These are phyloP conservation scores for Hymenoscyphus scutula DNA, from an alignment of 2,329 filamentous ascomycete genomes.

Conservation along the genomic window DNA sequence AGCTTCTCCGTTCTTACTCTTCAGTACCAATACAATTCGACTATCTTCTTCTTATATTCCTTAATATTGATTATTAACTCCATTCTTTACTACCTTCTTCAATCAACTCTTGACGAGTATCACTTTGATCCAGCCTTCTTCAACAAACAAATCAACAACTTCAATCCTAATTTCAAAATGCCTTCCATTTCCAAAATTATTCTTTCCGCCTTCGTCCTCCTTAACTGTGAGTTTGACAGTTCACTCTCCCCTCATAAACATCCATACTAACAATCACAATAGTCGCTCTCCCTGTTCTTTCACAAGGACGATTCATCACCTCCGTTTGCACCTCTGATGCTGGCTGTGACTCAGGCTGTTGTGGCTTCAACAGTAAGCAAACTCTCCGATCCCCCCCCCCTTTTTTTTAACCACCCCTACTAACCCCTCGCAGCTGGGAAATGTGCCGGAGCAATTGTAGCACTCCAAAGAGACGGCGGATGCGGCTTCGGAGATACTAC, in stretches of 20 bases:
- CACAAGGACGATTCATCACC: constrained; percentile 18
- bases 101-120: constrained; percentile 1
- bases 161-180: constrained; percentile 10
- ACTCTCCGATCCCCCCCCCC: too few relatives aligned
- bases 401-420: too few relatives aligned
- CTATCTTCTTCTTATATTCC: constrained; percentile 5
- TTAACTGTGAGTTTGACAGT: constrained; percentile 8
- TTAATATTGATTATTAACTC: constrained; percentile 11
- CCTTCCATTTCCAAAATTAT: constrained; percentile 9
- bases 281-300: constrained; percentile 8
- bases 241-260: neutral
- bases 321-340: constrained; percentile 16
- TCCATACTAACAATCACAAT: neutral
- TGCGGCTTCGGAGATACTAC: constrained; percentile 34
- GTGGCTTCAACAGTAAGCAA: constrained; percentile 17
- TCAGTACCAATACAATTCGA: neutral
- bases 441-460: constrained; percentile 37
- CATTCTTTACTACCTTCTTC: constrained; percentile 7
- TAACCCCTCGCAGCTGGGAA: constrained; percentile 21
- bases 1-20: neutral
- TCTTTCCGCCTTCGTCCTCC: constrained; percentile 12
- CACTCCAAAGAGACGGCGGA: constrained; percentile 37
- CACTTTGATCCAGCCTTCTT: neutral
- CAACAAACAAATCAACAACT: neutral
- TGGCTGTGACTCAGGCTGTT: constrained; percentile 19